These are phyloP conservation scores for Sporothrix pallida DNA, from an alignment of 2,329 filamentous ascomycete species.

Conservation along the genomic window DNA sequence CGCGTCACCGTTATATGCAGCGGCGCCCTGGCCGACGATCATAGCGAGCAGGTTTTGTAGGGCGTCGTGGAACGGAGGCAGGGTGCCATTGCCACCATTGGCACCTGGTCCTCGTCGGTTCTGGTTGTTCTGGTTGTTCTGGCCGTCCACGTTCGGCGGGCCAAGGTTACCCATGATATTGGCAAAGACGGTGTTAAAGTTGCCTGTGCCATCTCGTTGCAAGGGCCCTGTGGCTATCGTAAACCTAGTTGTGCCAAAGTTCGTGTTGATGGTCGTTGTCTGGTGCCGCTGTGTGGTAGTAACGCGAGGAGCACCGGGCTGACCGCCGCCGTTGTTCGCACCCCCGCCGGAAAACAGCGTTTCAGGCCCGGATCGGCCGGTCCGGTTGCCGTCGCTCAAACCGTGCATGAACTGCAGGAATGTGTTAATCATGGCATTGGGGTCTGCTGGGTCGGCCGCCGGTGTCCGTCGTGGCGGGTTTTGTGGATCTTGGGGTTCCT, in stretches of 20 bases:
- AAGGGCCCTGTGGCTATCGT: constrained; percentile 54
- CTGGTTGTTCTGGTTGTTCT: constrained; percentile 30
- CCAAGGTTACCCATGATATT: constrained; percentile 49
- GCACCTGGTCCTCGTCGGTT: neutral
- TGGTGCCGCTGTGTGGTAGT: neutral
- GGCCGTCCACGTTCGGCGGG: constrained; percentile 41
- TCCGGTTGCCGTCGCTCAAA: constrained; percentile 42
- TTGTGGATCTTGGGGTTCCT: constrained; percentile 24
- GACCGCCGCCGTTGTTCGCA: neutral
- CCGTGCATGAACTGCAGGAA: constrained; percentile 52
- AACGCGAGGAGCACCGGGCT: too few species aligned
- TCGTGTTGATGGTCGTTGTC: constrained; percentile 17
- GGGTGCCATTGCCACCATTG: constrained; percentile 36
- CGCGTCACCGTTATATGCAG: constrained; percentile 70
- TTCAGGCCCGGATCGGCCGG: constrained; percentile 34
- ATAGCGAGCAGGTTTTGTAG: constrained; percentile 60
- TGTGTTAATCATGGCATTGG: constrained; percentile 49
- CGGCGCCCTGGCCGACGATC: constrained; percentile 58
- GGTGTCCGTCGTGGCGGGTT: constrained; percentile 25
- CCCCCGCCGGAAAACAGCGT: constrained; percentile 29
- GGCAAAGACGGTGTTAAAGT: constrained; percentile 56
- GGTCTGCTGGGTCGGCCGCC: constrained; percentile 40
- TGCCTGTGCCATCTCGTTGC: constrained; percentile 36
- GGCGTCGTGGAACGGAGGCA: constrained; percentile 45
- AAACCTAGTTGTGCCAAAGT: constrained; percentile 52